Base-by-base conservation (phyloP, 2,329 filamentous ascomycete genomes). In the Fusarium sp. region DNA sequence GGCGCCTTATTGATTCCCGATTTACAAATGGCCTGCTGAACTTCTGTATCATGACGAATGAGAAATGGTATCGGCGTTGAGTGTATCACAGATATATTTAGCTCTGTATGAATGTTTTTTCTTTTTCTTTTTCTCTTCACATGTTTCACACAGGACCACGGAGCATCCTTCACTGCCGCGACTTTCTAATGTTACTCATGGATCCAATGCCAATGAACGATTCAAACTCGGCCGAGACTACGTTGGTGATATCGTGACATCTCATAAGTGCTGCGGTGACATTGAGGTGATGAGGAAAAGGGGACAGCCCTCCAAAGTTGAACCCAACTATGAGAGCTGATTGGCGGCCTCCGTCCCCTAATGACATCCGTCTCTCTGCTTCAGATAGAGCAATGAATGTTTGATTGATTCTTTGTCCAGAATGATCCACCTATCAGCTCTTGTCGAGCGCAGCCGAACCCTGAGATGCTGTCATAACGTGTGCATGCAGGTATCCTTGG, bases 61-160 rank as follows among this genome's bases (percentile, higher is more conserved):
- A 72, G 53, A 58, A 60, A 59, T 59, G 59, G 57, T 61, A 63
- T 65, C 12, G 70, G 71, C 63, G 71, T 72, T 74, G 53, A 61
- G 45, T 65, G 61, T 72, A 64, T 61, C 40, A 60, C 54, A 64
- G 34, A 61, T 65, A 59, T 71, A 67, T 66, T 57, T 67, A 73
- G 60, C 52, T 73, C 49, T 49, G 49, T 55, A 67, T 48, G 34
- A 37, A 37, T n/a, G 6, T 37, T 37, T 18, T 7, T 37, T n/a
- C 11, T 24, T 24, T 24, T 24, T 24, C 6, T 6, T 24, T 24
- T 24, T 24, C 24, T 24, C 24, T 24, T 6, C 18, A 37, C 34
- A 37, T 37, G 34, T 37, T 37, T 18, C 34, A 37, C 34, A n/a
- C 18, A 37, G 34, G 18, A 66, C 51, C 41, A 68, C 68, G 53